These are phyloP conservation scores for Nicotiana sylvestris DNA, from an alignment of 257 asterid genomes.

Conservation along the genomic window DNA sequence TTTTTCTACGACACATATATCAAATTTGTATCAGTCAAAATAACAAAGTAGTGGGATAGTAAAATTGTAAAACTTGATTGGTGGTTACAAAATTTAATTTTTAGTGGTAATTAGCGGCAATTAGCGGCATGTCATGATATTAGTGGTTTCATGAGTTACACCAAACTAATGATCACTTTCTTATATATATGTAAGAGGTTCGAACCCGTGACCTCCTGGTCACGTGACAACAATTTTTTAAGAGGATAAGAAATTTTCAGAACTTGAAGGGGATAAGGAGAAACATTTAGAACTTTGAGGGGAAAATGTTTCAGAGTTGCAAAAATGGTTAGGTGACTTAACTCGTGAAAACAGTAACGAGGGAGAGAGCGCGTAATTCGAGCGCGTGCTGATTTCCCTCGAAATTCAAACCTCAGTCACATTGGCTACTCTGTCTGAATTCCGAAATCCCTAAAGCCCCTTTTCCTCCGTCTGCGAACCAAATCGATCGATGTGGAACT, in stretches of 20 bases:
- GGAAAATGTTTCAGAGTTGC: not conserved
- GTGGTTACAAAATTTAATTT: too few relatives aligned
- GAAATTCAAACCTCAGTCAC: not conserved
- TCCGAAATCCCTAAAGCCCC: conserved; percentile 10
- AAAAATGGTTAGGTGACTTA: not conserved
- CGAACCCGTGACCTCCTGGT: too few relatives aligned
- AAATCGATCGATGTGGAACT: conserved; percentile 2
- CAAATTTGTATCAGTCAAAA: too few relatives aligned
- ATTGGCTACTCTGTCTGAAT: not conserved
- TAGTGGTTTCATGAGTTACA: too few relatives aligned
- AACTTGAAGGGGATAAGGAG: not conserved
- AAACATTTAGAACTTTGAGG: not conserved
- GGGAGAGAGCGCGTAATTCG: not conserved
- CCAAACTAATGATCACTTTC: too few relatives aligned
- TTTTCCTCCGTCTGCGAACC: not conserved
- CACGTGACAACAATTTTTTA: not conserved
- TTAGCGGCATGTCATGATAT: too few relatives aligned
- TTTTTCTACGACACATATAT: too few relatives aligned
- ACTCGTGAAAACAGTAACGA: not conserved
- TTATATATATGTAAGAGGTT: too few relatives aligned
- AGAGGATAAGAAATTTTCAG: not conserved
- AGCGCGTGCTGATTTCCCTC: conserved; percentile 1
- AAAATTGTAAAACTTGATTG: too few relatives aligned
- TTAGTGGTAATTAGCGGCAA: too few relatives aligned
- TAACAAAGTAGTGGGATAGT: too few relatives aligned